Evolutionary conservation across 1,139 yeast genomes (phyloP), one percentile per base, ranked within the genome.

Genomic region (Hansenula lynferdii): DNA sequence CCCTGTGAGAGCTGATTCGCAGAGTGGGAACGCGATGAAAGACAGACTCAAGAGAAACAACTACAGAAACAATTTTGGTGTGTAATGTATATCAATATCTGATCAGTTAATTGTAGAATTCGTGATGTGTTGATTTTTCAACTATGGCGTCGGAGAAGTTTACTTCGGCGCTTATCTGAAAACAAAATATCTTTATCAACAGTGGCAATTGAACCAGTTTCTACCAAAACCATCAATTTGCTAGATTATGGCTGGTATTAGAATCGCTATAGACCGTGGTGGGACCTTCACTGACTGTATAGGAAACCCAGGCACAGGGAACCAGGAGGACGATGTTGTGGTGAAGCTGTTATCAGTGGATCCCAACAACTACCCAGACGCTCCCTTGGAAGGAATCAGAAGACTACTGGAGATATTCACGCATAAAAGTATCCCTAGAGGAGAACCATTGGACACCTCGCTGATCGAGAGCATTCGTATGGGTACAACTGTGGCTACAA

Each of bases 381-480:
- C 97, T 1, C 95, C 95, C 5, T 70, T 90, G 14, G 97, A 89
- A 62, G 97, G 96, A 7, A 85, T 90, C 34, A 69, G 97, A 45
- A 64, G 95, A 37, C 73, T 86, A 0, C 61, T 90, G 42, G 94
- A 85, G 55, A 62, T 64, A 27, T 76, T 74, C 42, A 70, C 76
- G 1, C 72, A 74, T 0, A 58, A 54, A 5, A 40, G 57, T 10
- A 82, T 84, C 31, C 76, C 83, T 9, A 69, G 79, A 33, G 72
- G 69, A 6, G 53, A 55, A 19, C 67, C 64, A 3, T 54, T 75
- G 34, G 77, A 73, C 44, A 62, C 80, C 6, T 56, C 70, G 0
- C 52, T 56, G 9, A 77, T 80, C 15, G 75, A 72, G 43, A 71
- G 80, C 31, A 74, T 84, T 30, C 68, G 90, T 45, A 76, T 84